Base-by-base conservation (phyloP, 371 early-diverging fungal species). In the Gilbertella persicaria region DNA sequence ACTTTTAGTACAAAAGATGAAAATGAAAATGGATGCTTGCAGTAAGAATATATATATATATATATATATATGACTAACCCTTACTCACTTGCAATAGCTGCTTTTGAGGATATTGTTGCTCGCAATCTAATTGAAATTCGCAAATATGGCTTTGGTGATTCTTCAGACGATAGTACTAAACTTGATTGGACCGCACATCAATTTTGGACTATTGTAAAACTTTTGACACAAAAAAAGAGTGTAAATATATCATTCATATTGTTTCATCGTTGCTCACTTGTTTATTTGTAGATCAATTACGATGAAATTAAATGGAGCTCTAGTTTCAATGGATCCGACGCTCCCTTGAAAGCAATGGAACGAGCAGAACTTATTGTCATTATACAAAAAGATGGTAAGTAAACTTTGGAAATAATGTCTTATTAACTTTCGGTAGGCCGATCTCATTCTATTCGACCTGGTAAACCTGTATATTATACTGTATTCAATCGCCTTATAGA, bases 331-430 rank as follows among this genome's bases (percentile, higher is more conserved):
- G 90, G 91, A 12, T 83, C 86, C 26, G 93, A 92, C 30, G 72
- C 63, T 3, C 80, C 94, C 2, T 67, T 95, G 14, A 76, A 82
- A 56, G 90, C 84, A 1, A 88, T 96, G 88, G 95, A 95, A 59
- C 80, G 90, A 36, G 89, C 92, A 13, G 93, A 93, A 49, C 71
- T 96, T 25, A 91, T 96, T 49, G 74, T 78, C 1, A 79, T 94
- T 50, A 55, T 65, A 4, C 85, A 92, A 39, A 72, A 85, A 48
- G 80, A 93, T 64, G 93, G 89, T 83, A 73, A 30, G n/a, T 13
- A 48, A 16, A 30, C 14, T 36, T 20, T 49, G 40, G 0, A 35
- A 39, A 45, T 16, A 5, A 21, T 50, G 17, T 13, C 10, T 3
- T 36, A 26, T 30, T 43, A 19, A 26, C 20, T 16, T 21, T 30